Evolutionary conservation across 129 eudicot species (phyloP), one percentile per base, ranked within the genome.

Genomic region (Saussurea involucrata): DNA sequence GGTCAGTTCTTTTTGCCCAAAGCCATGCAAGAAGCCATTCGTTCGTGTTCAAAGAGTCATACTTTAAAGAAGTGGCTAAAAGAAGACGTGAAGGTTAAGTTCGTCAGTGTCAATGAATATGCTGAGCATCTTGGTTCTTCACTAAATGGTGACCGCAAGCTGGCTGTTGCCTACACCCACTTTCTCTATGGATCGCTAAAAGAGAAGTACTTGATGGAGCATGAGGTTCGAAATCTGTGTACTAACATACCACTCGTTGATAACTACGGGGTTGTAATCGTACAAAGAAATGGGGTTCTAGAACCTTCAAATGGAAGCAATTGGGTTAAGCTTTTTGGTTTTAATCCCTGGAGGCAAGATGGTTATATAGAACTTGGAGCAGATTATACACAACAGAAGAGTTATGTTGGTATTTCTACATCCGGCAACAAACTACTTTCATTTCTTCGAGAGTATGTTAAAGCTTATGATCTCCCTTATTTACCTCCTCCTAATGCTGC

Each of bases 271-370:
- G 6, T 24, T 10, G 81, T 88, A 25, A 32, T 7, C 24, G 7
- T 4, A 9, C 13, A 32, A n/a, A 18, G 81, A 49, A 64, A 24
- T 8, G 81, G 85, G 11, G 85, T 86, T 53, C 81, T 88, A 15
- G 81, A 83, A 8, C 93, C 93, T 36, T 90, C 90, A 12, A 78
- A 68, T n/a, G 85, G 86, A 37, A 88, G 93, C 75, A 78, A 65
- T 28, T 88, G 93, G 93, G 81, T 81, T 12, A 61, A 86, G 65
- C 71, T 88, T 71, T 28, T 83, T 36, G 83, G 85, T 78, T 63
- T 83, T 0, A 78, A 86, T 75, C 85, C 83, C 1, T 83, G 93
- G 93, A 63, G 63, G 66, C 40, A 49, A n/a, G 78, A 85, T 68
- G 72, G 68, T 55, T 88, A 68, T 42, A 63, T 86, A 73, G 92